A percentile compares a stretch with the other conserved stretches of the same genome.
These are phyloP conservation scores for Acidiella bohemica DNA, from an alignment of 495 filamentous ascomycete species.

Conservation along the genomic window DNA sequence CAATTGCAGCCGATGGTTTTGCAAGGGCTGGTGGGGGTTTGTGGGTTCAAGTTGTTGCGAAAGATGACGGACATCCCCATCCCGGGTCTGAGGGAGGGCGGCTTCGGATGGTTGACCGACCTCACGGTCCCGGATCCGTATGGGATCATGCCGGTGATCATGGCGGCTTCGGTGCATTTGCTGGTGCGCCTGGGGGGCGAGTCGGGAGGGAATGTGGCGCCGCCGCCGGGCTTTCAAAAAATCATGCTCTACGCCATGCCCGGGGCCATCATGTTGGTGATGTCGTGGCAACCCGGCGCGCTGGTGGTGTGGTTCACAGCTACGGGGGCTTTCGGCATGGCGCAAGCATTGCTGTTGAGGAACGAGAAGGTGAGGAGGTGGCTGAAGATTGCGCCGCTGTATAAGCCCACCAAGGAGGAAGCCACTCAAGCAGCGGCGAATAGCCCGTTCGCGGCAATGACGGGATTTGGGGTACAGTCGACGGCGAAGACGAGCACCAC, in stretches of 20 bases:
- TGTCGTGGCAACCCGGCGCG: conserved; percentile 49
- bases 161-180: conserved; percentile 13
- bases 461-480: neutral
- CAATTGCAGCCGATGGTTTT: conserved; percentile 43
- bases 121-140: conserved; percentile 66
- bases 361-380: conserved; percentile 35
- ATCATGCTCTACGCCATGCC: conserved; percentile 46
- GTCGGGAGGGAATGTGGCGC: conserved; percentile 23
- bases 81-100: conserved; percentile 56
- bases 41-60: conserved; percentile 62
- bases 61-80: conserved; percentile 69
- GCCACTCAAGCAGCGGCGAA: no score
- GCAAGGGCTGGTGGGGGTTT: conserved; percentile 60
- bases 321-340: conserved; percentile 40
- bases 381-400: conserved; percentile 40
- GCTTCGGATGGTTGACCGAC: conserved; percentile 64
- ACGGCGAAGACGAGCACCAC: neutral
- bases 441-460: neutral
- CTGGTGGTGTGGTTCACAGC: conserved; percentile 60
- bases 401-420: conserved; percentile 9
- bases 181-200: conserved; percentile 37
- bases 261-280: conserved; percentile 45
- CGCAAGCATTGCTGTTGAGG: conserved; percentile 45
- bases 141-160: conserved; percentile 50
- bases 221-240: conserved; percentile 34